Percentiles rank a stretch among this genome's conserved stretches.
phyloP scores from a whole-genome alignment of 2,329 filamentous ascomycete genomes.

The Cladobotryum protrusum region DNA sequence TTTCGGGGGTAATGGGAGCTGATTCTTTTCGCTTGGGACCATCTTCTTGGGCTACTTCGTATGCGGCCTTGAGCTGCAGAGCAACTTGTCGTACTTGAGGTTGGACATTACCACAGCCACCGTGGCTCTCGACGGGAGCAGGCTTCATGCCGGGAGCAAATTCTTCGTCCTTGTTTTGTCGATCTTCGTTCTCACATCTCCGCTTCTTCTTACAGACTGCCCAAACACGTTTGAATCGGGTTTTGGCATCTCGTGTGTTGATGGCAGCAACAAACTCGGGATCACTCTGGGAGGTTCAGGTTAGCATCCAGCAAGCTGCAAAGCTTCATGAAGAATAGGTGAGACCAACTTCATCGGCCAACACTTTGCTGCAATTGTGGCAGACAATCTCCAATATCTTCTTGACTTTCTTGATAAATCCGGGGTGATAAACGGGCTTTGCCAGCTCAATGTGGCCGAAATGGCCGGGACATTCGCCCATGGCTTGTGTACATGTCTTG shows the following conservation, averaged over 20 bases:
- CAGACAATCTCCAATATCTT: constrained; percentile 98
- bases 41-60: constrained; percentile 63
- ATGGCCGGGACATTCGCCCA: constrained; percentile 93
- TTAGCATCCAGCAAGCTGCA: constrained; percentile 55
- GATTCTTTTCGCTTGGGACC: constrained; percentile 70
- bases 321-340: constrained; percentile 48
- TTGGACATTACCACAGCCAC: constrained; percentile 87
- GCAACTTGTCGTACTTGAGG: constrained; percentile 84
- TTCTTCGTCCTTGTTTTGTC: constrained; percentile 61
- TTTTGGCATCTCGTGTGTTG: constrained; percentile 82
- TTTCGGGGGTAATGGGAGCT: constrained; percentile 72
- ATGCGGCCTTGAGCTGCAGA: constrained; percentile 69
- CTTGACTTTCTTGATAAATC: constrained; percentile 98
- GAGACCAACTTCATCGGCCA: constrained; percentile 94
- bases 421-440: constrained; percentile 88
- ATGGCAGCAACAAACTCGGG: constrained; percentile 77
- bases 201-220: constrained; percentile 83
- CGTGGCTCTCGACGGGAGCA: constrained; percentile 54
- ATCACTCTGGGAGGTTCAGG: constrained; percentile 62
- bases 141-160: constrained; percentile 57
- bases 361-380: constrained; percentile 96
- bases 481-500: constrained; percentile 91
- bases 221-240: constrained; percentile 90
- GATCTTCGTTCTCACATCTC: constrained; percentile 74
- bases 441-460: constrained; percentile 98